phyloP scores from a whole-genome alignment of 805 yeast genomes.

The Hanseniaspora guilliermondii region DNA sequence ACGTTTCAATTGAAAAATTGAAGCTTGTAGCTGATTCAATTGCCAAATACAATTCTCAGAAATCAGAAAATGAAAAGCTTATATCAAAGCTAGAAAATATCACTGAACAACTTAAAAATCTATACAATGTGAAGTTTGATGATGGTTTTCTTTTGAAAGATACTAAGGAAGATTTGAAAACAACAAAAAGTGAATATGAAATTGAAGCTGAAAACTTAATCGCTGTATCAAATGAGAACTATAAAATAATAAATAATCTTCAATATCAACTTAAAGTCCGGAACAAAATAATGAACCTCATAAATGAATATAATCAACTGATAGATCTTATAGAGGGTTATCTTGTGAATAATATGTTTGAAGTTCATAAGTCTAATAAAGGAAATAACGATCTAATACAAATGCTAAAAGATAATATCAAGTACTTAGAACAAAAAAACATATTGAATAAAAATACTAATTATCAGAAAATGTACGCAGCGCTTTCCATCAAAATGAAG shows the following conservation, averaged over 20 bases:
- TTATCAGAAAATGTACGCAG: neutral
- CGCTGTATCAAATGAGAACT: slow-evolving; percentile 3
- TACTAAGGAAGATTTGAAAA: neutral
- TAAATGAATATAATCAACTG: neutral
- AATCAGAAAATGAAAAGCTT: neutral
- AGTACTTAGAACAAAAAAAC: neutral
- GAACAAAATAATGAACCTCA: neutral
- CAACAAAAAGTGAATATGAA: neutral
- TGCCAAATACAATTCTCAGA: neutral
- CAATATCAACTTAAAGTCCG: neutral
- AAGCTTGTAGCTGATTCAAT: neutral
- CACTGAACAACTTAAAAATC: neutral
- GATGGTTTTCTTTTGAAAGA: neutral
- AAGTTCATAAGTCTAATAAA: neutral
- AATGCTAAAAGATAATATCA: neutral
- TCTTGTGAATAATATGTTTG: neutral
- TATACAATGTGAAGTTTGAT: neutral
- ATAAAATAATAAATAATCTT: neutral
- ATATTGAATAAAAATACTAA: neutral
- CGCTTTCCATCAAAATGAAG: neutral
- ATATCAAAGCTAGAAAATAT: neutral
- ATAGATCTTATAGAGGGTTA: neutral
- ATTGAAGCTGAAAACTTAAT: neutral
- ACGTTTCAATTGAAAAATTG: neutral
- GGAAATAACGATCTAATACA: neutral